Base-by-base conservation (phyloP, 1,139 yeast genomes). In the Yamadazyma atmosphaerica region DNA sequence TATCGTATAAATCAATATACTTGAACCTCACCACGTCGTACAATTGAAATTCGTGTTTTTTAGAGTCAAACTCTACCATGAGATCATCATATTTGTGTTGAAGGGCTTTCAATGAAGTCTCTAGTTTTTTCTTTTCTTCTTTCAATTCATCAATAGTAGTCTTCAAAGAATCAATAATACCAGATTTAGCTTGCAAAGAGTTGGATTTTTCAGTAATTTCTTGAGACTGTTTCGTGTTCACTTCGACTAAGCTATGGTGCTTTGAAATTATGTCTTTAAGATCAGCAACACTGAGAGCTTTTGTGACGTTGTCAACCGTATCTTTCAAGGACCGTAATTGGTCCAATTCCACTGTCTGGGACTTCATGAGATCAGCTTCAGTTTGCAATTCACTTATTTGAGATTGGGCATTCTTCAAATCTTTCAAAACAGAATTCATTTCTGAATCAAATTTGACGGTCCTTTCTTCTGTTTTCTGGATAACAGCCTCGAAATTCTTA, bases 21-120 rank as follows among this genome's bases (percentile, higher is more conserved):
- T 42, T 43, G 3, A 19, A 32, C 17, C 43, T 40, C 4, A 49
- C 45, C 10, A 42, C 29, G 23, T 48, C 49, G 24, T 48, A 48
- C 18, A 49, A 37, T 27, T 39, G 34, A 29, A 42, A 38, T 29
- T 46, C 50, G 22, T 37, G 33, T 3, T 18, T 10, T 22, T 41
- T 41, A 14, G 43, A 25, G 6, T 33, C 22, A 11, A 29, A 31
- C 16, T 34, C 34, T 4, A 19, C 16, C 5, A 18, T 19, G 11
- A 33, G 21, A 6, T 17, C 28, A 11, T 19, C 25, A n/a, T 16
- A 21, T 15, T 36, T 26, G 18, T 10, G 6, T 25, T 33, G 23
- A 4, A 17, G 9, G 6, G 12, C 11, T 6, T 33, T 15, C 5
- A 33, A 15, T 25, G 17, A 15, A 14, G 12, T 6, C 4, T 17